phyloP scores from a whole-genome alignment of 495 filamentous ascomycete species.

The Saxophila tyrrhenica region DNA sequence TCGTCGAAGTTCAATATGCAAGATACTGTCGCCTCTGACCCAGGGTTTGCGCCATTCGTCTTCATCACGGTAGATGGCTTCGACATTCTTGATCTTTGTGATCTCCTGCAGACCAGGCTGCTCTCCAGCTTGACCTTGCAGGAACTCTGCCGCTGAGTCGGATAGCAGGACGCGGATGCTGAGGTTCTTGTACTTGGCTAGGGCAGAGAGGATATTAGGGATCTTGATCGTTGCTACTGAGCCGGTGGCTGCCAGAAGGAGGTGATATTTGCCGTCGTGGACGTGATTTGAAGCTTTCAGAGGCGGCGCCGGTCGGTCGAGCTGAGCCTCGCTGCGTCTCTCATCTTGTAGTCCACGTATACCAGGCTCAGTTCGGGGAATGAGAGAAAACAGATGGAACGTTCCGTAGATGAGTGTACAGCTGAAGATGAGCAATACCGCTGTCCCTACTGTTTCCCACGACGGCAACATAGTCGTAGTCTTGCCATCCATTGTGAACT shows the following conservation, averaged over 20 bases:
- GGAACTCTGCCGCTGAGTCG: constrained; percentile 56
- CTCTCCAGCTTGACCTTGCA: constrained; percentile 54
- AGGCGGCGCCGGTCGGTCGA: too few relatives aligned
- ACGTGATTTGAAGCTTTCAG: constrained; percentile 23
- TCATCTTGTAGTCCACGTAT: too few relatives aligned
- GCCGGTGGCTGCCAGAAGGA: constrained; percentile 67
- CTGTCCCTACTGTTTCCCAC: not conserved
- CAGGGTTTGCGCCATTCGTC: constrained; percentile 75
- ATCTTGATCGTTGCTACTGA: constrained; percentile 88
- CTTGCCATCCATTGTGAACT: too few relatives aligned
- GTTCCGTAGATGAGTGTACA: not conserved
- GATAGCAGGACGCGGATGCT: constrained; percentile 74
- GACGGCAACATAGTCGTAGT: not conserved
- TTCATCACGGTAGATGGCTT: constrained; percentile 60
- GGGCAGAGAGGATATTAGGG: constrained; percentile 52
- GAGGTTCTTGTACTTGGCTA: constrained; percentile 47
- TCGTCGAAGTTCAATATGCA: constrained; percentile 75
- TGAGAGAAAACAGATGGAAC: not conserved
- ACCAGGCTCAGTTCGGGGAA: too few relatives aligned
- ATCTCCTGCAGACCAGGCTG: constrained; percentile 52
- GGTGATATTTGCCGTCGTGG: constrained; percentile 57
- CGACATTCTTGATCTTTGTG: constrained; percentile 44
- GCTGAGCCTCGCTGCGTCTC: too few relatives aligned
- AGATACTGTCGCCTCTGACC: constrained; percentile 52
- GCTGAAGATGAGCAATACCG: too few relatives aligned